Conservation (phyloP, 306 rosid species). For the Dryas drummondii region DNA sequence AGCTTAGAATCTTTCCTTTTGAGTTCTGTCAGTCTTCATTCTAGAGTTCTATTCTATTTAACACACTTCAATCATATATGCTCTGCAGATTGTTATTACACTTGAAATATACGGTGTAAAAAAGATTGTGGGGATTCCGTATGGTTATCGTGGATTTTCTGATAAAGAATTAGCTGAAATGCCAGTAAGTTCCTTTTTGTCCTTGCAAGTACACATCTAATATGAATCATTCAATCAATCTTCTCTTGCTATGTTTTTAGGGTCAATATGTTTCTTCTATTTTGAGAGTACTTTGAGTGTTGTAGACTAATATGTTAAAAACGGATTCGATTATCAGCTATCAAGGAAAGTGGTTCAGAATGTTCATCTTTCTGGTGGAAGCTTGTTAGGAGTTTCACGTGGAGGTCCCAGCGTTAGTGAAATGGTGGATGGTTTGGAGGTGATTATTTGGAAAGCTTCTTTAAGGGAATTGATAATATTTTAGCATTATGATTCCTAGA, state of each 20-base stretch:
- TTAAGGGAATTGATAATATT: conserved; percentile 17
- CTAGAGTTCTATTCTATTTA: not conserved
- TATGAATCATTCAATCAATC: conserved; percentile 3
- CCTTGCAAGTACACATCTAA: conserved; percentile 19
- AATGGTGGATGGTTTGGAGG: conserved; percentile 87
- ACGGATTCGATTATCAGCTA: conserved; percentile 52
- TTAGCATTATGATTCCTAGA: conserved; percentile 18
- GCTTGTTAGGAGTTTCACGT: conserved; percentile 96
- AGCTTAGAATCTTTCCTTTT: not conserved
- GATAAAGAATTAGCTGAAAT: conserved; percentile 78
- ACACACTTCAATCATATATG: conserved; percentile 22
- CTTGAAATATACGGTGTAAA: conserved; percentile 95
- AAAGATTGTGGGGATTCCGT: conserved; percentile 94
- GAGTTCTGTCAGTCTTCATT: not conserved
- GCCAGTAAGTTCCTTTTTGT: conserved; percentile 48
- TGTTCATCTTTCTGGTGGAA: conserved; percentile 99
- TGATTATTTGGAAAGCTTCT: conserved; percentile 26
- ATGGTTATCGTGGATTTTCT: conserved; percentile 94
- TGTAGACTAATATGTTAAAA: conserved; percentile 24
- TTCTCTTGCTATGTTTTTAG: not conserved
- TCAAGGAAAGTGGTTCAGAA: conserved; percentile 94
- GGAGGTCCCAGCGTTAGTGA: conserved; percentile 78
- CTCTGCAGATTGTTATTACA: conserved; percentile 89
- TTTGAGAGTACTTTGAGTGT: not conserved
- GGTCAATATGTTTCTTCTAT: conserved; percentile 16